These are phyloP conservation scores for Tylopilus felleus DNA, from an alignment of 768 basidiomycete species.

Conservation along the genomic window DNA sequence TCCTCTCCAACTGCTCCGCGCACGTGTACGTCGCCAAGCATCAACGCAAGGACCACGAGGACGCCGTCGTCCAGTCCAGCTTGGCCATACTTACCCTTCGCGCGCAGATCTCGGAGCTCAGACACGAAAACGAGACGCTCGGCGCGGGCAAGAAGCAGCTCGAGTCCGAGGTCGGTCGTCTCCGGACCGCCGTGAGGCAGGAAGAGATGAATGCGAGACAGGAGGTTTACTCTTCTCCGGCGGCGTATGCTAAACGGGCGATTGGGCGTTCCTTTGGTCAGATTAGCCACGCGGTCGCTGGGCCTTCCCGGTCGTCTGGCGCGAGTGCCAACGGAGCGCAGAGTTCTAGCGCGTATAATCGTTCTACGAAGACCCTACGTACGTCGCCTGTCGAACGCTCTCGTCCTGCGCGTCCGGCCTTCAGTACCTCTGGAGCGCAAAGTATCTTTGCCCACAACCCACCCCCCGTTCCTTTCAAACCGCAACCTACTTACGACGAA, in stretches of 20 bases:
- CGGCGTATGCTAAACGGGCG: not conserved
- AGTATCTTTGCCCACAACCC: conserved; percentile 29
- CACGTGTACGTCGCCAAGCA: conserved; percentile 47
- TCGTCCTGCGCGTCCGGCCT: not conserved
- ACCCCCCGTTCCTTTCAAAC: conserved; percentile 20
- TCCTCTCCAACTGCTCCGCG: conserved; percentile 57
- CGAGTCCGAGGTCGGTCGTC: conserved; percentile 22
- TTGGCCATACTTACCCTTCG: conserved; percentile 43
- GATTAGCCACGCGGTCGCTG: conserved; percentile 21
- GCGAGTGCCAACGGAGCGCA: not conserved
- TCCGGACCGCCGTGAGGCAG: conserved; percentile 13
- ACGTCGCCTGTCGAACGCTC: not conserved
- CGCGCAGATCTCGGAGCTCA: conserved; percentile 39
- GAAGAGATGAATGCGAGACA: conserved; percentile 8
- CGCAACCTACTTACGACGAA: conserved; percentile 12
- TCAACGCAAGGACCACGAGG: conserved; percentile 21
- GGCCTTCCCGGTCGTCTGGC: conserved; percentile 17
- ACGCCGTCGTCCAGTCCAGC: conserved; percentile 48
- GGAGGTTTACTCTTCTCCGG: not conserved
- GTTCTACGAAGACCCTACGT: not conserved
- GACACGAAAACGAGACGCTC: conserved; percentile 28
- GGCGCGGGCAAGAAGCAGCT: conserved; percentile 25
- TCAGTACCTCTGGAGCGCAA: conserved; percentile 7
- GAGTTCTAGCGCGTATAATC: not conserved
- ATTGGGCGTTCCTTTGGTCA: conserved; percentile 1